Conservation (phyloP, 768 basidiomycete genomes). For the Lactarius hatsudake region DNA sequence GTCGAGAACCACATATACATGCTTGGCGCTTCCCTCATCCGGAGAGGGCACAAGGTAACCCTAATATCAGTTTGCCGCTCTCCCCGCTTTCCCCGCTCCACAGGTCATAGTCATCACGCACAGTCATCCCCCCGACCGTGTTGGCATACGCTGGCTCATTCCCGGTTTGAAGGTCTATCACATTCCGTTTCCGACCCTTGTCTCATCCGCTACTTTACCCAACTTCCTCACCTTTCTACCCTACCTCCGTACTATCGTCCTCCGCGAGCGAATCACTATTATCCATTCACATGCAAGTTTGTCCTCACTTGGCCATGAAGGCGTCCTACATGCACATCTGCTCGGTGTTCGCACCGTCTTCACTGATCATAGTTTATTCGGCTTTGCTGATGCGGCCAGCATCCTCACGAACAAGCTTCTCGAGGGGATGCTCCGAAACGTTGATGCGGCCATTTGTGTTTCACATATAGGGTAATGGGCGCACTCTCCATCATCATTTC, state of each 20-base stretch:
- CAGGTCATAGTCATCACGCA: constrained; percentile 96
- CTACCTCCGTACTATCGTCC: constrained; percentile 83
- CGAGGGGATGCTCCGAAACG: constrained; percentile 80
- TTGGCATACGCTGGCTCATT: constrained; percentile 86
- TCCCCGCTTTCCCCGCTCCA: neutral
- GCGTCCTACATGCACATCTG: constrained; percentile 82
- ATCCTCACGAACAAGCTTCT: constrained; percentile 97
- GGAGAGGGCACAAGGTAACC: constrained; percentile 77
- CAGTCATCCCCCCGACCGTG: constrained; percentile 79
- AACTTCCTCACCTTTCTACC: constrained; percentile 92
- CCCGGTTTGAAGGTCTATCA: constrained; percentile 92
- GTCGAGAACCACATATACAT: constrained; percentile 97
- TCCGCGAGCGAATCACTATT: constrained; percentile 82
- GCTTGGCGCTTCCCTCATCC: constrained; percentile 79
- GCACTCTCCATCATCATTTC: neutral
- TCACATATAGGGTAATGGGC: constrained; percentile 85
- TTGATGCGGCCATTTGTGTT: constrained; percentile 94
- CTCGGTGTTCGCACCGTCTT: constrained; percentile 90
- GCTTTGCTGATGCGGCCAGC: constrained; percentile 95
- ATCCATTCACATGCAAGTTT: constrained; percentile 92
- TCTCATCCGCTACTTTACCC: constrained; percentile 90
- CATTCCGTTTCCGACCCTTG: constrained; percentile 85
- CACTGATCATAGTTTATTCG: constrained; percentile 96
- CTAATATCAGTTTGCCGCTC: neutral
- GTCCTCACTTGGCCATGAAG: constrained; percentile 89